A percentile compares a stretch with the other conserved stretches of the same genome.
Conservation (phyloP, 352 stramenopile species). For the Phytophthora citrophthora region DNA sequence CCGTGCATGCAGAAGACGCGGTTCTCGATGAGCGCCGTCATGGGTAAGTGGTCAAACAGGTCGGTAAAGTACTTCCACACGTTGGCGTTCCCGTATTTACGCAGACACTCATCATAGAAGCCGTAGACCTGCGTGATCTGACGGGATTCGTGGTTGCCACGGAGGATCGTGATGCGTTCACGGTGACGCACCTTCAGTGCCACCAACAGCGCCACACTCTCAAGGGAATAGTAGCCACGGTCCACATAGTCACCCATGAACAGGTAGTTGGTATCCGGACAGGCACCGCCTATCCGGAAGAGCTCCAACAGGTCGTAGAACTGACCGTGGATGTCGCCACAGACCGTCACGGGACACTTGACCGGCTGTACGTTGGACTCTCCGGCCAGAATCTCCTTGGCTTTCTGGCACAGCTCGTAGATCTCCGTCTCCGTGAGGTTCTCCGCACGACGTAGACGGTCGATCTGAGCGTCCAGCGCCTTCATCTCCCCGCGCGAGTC, state of each 20-base stretch:
- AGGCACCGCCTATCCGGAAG: conserved; percentile 88
- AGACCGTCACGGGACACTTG: conserved; percentile 86
- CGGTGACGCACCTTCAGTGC: conserved; percentile 88
- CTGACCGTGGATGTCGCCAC: conserved; percentile 90
- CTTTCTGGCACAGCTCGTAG: conserved; percentile 89
- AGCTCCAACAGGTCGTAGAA: conserved; percentile 92
- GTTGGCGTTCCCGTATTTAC: conserved; percentile 97
- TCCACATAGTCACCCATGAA: conserved; percentile 93
- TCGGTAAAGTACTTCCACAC: conserved; percentile 93
- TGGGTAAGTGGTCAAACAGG: conserved; percentile 88
- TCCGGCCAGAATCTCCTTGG: conserved; percentile 86
- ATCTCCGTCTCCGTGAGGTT: conserved; percentile 91
- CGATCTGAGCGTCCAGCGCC: conserved; percentile 87
- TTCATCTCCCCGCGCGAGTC: conserved; percentile 84
- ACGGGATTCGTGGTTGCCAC: conserved; percentile 81
- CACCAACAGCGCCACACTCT: conserved; percentile 84
- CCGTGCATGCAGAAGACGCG: conserved; percentile 92
- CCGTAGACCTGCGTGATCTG: conserved; percentile 89
- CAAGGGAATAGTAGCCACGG: conserved; percentile 89
- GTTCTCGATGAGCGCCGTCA: conserved; percentile 91
- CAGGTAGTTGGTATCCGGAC: conserved; percentile 91
- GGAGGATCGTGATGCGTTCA: conserved; percentile 87
- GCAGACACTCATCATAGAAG: conserved; percentile 79
- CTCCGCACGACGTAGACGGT: conserved; percentile 82
- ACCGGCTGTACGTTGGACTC: conserved; percentile 91